phyloP scores from a whole-genome alignment of 129 eudicot species.

The Flaveria robusta region DNA sequence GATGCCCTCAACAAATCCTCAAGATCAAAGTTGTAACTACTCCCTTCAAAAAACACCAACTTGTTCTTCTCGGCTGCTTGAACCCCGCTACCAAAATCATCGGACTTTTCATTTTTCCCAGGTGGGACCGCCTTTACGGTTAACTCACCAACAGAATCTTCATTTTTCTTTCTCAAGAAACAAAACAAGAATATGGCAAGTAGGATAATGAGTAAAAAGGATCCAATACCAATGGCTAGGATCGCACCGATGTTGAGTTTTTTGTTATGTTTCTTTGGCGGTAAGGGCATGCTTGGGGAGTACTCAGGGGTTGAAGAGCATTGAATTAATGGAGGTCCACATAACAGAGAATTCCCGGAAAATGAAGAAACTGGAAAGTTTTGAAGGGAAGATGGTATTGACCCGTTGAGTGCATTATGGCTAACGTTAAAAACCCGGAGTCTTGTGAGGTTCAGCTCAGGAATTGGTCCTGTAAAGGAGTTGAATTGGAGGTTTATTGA shows the following conservation, averaged over 20 bases:
- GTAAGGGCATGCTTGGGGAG: slow-evolving; percentile 33
- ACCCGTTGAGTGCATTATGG: slow-evolving; percentile 61
- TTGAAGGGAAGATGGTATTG: slow-evolving; percentile 64
- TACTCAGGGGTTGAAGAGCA: slow-evolving; percentile 41
- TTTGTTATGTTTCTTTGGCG: slow-evolving; percentile 32
- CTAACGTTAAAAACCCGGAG: slow-evolving; percentile 65
- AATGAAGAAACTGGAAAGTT: slow-evolving; percentile 74
- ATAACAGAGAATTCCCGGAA: slow-evolving; percentile 58
- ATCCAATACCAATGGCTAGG: slow-evolving; percentile 58
- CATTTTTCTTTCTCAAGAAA: slow-evolving; percentile 55
- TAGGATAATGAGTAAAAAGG: slow-evolving; percentile 39
- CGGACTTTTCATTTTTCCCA: slow-evolving; percentile 60
- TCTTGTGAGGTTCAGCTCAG: slow-evolving; percentile 52
- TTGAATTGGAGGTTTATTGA: slow-evolving; percentile 64
- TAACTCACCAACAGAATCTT: slow-evolving; percentile 35
- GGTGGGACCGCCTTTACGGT: slow-evolving; percentile 52
- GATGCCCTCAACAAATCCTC: slow-evolving; percentile 95
- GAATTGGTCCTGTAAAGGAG: slow-evolving; percentile 62
- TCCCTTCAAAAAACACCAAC: slow-evolving; percentile 72
- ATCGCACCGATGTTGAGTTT: slow-evolving; percentile 51
- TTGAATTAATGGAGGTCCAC: slow-evolving; percentile 57
- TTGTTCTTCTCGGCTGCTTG: slow-evolving; percentile 85
- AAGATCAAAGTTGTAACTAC: slow-evolving; percentile 74
- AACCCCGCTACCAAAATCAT: slow-evolving; percentile 87
- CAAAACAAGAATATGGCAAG: slow-evolving; percentile 40